Evolutionary conservation across 352 stramenopile genomes (phyloP).

Genomic region (Salisapilia sapeloensis): DNA sequence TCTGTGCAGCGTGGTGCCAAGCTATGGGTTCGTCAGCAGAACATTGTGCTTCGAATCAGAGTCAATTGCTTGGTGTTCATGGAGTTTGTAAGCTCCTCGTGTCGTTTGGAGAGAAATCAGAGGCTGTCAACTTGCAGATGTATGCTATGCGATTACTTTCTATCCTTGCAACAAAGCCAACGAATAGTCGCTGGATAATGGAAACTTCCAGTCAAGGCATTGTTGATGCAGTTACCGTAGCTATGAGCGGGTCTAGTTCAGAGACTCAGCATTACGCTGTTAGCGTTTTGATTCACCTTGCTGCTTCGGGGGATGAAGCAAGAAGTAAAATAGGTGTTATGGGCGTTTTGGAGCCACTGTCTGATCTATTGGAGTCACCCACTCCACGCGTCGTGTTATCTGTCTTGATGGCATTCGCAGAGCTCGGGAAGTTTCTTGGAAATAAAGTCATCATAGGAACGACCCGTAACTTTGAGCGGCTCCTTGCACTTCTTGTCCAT

Average conservation of each 20-base stretch:
- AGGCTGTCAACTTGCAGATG: slow-evolving; percentile 10
- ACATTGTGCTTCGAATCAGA: slow-evolving; percentile 30
- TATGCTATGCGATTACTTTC: slow-evolving; percentile 19
- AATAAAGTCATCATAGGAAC: slow-evolving; percentile 68
- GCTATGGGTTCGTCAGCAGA: slow-evolving; percentile 20
- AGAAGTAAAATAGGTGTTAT: not conserved
- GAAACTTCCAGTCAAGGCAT: too few species aligned
- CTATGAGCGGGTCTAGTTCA: too few species aligned
- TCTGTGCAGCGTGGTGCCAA: slow-evolving; percentile 26
- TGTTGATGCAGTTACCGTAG: too few species aligned
- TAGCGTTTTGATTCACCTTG: not conserved
- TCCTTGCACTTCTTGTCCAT: slow-evolving; percentile 43
- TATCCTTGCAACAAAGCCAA: slow-evolving; percentile 18
- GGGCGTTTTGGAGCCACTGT: not conserved
- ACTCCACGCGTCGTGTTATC: not conserved
- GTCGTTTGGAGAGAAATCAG: slow-evolving; percentile 7
- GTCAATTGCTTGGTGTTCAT: slow-evolving; percentile 10
- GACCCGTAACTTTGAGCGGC: slow-evolving; percentile 56
- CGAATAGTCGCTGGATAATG: slow-evolving; percentile 26
- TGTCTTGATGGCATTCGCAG: slow-evolving; percentile 18
- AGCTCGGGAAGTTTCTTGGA: slow-evolving; percentile 45
- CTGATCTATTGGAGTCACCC: not conserved
- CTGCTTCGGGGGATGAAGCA: not conserved
- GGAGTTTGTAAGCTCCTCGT: slow-evolving; percentile 18
- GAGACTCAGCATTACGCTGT: too few species aligned